phyloP scores from a whole-genome alignment of 2,329 filamentous ascomycete species.

The Ciborinia camelliae region DNA sequence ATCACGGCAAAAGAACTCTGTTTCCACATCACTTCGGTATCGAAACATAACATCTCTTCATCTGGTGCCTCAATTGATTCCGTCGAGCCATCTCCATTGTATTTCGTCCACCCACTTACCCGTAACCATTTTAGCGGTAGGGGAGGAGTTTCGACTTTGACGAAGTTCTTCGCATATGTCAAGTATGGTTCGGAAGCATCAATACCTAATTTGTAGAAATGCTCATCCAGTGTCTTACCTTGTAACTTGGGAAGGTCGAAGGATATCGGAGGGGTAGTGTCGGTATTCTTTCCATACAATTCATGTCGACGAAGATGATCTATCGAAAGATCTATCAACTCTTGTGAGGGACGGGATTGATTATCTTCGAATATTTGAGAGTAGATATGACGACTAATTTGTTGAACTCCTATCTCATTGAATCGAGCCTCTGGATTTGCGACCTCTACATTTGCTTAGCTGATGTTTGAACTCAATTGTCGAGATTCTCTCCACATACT shows the following conservation, averaged over 20 bases:
- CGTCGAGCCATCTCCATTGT: constrained; percentile 68
- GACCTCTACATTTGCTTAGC: constrained; percentile 26
- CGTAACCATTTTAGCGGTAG: constrained; percentile 69
- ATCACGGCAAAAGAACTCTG: constrained; percentile 90
- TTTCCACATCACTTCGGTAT: constrained; percentile 96
- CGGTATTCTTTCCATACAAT: constrained; percentile 84
- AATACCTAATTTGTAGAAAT: constrained; percentile 84
- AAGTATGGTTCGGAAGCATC: constrained; percentile 87
- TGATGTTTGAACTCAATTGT: constrained; percentile 3
- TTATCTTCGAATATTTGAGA: constrained; percentile 72
- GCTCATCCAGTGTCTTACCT: constrained; percentile 82
- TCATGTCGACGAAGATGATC: constrained; percentile 85
- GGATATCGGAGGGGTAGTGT: constrained; percentile 69
- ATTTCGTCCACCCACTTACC: constrained; percentile 92
- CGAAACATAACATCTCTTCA: constrained; percentile 82
- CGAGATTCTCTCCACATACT: neutral
- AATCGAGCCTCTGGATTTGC: constrained; percentile 61
- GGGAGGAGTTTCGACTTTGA: constrained; percentile 55
- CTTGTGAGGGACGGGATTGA: constrained; percentile 55
- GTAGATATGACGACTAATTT: constrained; percentile 80
- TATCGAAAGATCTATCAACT: constrained; percentile 74
- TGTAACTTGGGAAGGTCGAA: constrained; percentile 82
- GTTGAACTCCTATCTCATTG: constrained; percentile 93
- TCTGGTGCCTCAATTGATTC: constrained; percentile 73
- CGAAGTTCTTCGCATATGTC: constrained; percentile 69